These are phyloP conservation scores for Bothia castanella DNA, from an alignment of 1,284 basidiomycete genomes.

Conservation along the genomic window DNA sequence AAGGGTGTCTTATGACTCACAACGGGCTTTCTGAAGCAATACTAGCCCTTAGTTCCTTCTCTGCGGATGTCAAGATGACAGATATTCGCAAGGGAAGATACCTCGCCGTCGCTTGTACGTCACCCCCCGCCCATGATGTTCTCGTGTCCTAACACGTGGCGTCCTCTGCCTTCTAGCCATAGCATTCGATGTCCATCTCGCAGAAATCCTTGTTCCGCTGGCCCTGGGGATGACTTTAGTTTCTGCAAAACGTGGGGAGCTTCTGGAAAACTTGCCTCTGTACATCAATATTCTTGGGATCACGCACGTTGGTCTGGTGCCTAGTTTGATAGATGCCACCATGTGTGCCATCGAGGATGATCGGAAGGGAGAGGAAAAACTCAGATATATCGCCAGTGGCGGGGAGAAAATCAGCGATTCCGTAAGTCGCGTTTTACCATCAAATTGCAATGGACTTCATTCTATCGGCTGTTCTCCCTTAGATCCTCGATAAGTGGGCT, in stretches of 20 bases:
- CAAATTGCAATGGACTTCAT: not conserved
- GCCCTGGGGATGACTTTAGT: constrained; percentile 46
- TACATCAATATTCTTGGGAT: constrained; percentile 44
- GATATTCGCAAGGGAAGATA: constrained; percentile 39
- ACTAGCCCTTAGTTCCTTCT: constrained; percentile 38
- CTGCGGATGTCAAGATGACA: constrained; percentile 37
- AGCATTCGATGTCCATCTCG: constrained; percentile 52
- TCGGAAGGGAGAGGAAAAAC: constrained; percentile 24
- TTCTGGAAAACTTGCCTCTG: constrained; percentile 45
- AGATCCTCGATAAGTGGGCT: constrained; percentile 53
- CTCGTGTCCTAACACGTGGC: not conserved
- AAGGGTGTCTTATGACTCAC: constrained; percentile 54
- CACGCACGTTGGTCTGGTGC: constrained; percentile 52
- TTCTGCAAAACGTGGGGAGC: constrained; percentile 42
- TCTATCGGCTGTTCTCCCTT: not conserved
- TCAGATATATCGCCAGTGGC: constrained; percentile 48
- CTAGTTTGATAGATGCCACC: constrained; percentile 52
- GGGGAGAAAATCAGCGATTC: constrained; percentile 54
- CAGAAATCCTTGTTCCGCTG: constrained; percentile 43
- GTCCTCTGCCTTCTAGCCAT: constrained; percentile 29
- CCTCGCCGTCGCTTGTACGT: constrained; percentile 44
- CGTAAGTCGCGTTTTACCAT: constrained; percentile 33
- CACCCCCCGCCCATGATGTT: not conserved
- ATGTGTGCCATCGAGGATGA: constrained; percentile 39
- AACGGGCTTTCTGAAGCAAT: constrained; percentile 44